phyloP scores from a whole-genome alignment of 495 filamentous ascomycete species.

The Tuber melanosporum region DNA sequence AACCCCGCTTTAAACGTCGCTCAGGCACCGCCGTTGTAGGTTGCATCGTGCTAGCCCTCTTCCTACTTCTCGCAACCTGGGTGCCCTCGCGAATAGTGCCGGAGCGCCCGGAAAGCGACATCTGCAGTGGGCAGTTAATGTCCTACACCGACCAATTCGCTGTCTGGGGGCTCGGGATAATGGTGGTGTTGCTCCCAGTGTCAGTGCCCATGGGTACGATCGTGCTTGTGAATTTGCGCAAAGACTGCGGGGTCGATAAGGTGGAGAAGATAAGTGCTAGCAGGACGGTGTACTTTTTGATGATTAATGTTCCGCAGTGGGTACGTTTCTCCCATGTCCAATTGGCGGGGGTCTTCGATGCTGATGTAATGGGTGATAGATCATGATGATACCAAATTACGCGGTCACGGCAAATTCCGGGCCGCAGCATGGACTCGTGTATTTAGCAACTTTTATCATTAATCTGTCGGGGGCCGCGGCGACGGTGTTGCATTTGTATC shows the following conservation, averaged over 20 bases:
- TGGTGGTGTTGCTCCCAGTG: slow-evolving; percentile 28
- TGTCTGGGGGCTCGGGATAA: slow-evolving; percentile 26
- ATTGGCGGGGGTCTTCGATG: background rate
- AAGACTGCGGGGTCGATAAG: slow-evolving; percentile 12
- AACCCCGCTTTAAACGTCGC: slow-evolving; percentile 29
- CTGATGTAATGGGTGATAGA: slow-evolving; percentile 14
- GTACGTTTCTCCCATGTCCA: slow-evolving; percentile 11
- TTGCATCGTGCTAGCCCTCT: slow-evolving; percentile 18
- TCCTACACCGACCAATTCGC: slow-evolving; percentile 35
- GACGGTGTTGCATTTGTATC: slow-evolving; percentile 17
- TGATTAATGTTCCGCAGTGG: slow-evolving; percentile 33
- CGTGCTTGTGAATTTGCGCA: slow-evolving; percentile 23
- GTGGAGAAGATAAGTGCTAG: slow-evolving; percentile 24
- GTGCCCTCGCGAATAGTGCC: slow-evolving; percentile 28
- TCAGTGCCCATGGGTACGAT: slow-evolving; percentile 24
- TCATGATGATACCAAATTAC: slow-evolving; percentile 33
- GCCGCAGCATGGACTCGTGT: slow-evolving; percentile 1
- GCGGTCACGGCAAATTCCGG: slow-evolving; percentile 20
- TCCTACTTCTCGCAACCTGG: slow-evolving; percentile 29
- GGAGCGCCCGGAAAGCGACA: slow-evolving; percentile 23
- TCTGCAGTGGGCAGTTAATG: slow-evolving; percentile 34
- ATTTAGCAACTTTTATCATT: slow-evolving; percentile 22
- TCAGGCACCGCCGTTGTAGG: slow-evolving; percentile 20
- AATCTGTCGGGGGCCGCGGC: slow-evolving; percentile 25
- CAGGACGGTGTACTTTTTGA: slow-evolving; percentile 30